These are phyloP conservation scores for Starmera pachycereana DNA, from an alignment of 805 yeast species.

Conservation along the genomic window DNA sequence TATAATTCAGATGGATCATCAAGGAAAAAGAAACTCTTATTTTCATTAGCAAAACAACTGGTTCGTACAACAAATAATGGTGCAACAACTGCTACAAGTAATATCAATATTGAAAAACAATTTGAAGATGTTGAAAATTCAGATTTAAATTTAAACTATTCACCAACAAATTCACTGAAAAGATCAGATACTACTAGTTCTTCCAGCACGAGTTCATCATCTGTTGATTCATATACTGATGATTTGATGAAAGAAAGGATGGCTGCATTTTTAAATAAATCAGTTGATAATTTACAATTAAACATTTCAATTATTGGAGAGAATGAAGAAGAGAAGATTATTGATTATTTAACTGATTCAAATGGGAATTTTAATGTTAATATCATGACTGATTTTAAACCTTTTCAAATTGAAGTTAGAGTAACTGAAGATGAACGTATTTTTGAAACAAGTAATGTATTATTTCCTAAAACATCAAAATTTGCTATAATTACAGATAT, in stretches of 20 bases:
- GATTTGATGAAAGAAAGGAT: conserved; percentile 52
- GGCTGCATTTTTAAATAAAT: conserved; percentile 58
- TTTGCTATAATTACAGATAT: conserved; percentile 79
- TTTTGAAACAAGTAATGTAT: conserved; percentile 34
- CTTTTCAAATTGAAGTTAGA: conserved; percentile 45
- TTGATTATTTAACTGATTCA: conserved; percentile 41
- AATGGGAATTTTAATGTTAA: conserved; percentile 57
- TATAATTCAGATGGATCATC: conserved; percentile 58
- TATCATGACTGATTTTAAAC: conserved; percentile 46
- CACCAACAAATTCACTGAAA: conserved; percentile 6
- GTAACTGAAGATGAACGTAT: conserved; percentile 37
- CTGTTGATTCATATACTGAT: conserved; percentile 23
- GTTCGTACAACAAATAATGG: conserved; percentile 28
- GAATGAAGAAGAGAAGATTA: conserved; percentile 21
- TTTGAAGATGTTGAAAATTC: conserved; percentile 17
- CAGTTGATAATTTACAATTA: conserved; percentile 48
- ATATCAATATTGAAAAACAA: conserved; percentile 25
- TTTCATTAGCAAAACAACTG: conserved; percentile 60
- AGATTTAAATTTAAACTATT: conserved; percentile 3
- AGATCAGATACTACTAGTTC: conserved; percentile 1
- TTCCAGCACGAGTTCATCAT: conserved; percentile 1
- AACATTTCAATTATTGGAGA: conserved; percentile 47
- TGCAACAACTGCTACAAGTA: conserved; percentile 17
- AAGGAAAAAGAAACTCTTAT: conserved; percentile 59
- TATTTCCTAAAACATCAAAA: conserved; percentile 36